Conservation (phyloP, 139 green algal species). For the Zygnema cylindricum region DNA sequence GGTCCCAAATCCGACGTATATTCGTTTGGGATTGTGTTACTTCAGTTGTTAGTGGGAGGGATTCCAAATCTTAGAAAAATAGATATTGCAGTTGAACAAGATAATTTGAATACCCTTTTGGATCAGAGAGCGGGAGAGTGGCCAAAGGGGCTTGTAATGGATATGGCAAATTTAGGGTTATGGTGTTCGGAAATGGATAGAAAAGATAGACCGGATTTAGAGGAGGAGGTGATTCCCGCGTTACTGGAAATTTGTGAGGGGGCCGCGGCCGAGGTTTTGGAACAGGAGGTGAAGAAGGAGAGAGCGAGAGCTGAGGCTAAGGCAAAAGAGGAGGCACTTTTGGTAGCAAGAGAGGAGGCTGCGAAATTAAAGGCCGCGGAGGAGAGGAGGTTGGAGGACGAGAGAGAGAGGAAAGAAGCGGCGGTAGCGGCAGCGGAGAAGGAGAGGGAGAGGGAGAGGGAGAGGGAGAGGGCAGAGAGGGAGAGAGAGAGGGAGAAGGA, state of each 20-base stretch:
- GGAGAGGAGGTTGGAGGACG: not conserved
- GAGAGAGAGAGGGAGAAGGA: not conserved
- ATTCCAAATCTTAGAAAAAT: slow-evolving; percentile 40
- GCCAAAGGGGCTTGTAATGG: slow-evolving; percentile 34
- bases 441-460: not conserved
- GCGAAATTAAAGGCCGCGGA: not conserved
- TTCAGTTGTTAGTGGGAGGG: slow-evolving; percentile 58
- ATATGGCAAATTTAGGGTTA: slow-evolving; percentile 36
- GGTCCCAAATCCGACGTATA: slow-evolving; percentile 65
- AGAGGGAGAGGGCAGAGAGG: no score
- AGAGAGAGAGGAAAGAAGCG: slow-evolving; percentile 23
- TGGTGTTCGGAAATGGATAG: slow-evolving; percentile 49
- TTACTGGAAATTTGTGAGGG: slow-evolving; percentile 50
- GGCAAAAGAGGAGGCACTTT: not conserved
- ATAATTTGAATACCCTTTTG: slow-evolving; percentile 30
- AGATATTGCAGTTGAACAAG: slow-evolving; percentile 29
- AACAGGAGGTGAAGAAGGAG: slow-evolving; percentile 24
- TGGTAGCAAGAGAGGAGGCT: slow-evolving; percentile 9
- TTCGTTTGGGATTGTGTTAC: slow-evolving; percentile 66
- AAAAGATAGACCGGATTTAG: slow-evolving; percentile 36
- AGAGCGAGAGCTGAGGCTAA: not conserved
- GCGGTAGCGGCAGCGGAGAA: not conserved
- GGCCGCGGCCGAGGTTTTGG: slow-evolving; percentile 21
- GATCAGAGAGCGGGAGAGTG: slow-evolving; percentile 41
- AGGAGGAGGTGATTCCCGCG: slow-evolving; percentile 36